Percentiles rank a stretch among this genome's conserved stretches.
These are phyloP conservation scores for Rhizophagus prolifer DNA, from an alignment of 192 early-diverging fungal species.

Conservation along the genomic window DNA sequence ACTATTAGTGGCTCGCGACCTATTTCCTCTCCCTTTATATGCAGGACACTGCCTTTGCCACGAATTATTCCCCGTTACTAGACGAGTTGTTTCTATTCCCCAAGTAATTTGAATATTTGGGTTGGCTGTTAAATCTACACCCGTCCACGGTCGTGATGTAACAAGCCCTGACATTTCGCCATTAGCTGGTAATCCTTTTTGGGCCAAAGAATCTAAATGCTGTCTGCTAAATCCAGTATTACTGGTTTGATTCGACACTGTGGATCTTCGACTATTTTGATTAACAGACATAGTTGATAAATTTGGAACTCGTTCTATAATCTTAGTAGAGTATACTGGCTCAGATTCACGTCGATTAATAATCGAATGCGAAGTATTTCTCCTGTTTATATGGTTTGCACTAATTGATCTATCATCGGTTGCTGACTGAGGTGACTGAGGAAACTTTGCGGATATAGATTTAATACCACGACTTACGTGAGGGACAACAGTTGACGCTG, in stretches of 20 bases:
- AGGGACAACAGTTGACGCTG: neutral
- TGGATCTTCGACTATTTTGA: neutral
- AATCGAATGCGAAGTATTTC: neutral
- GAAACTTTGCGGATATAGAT: neutral
- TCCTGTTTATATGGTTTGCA: neutral
- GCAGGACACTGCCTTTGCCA: no score
- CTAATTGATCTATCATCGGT: neutral
- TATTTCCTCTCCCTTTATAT: neutral
- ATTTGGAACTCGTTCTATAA: neutral
- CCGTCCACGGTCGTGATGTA: neutral
- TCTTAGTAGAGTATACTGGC: neutral
- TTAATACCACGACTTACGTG: neutral
- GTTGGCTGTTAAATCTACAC: neutral
- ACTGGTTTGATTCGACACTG: neutral
- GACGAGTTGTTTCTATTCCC: neutral
- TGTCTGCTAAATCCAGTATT: neutral
- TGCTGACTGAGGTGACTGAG: neutral
- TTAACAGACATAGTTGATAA: neutral
- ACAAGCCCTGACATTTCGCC: neutral
- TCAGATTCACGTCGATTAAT: neutral
- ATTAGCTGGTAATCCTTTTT: no score
- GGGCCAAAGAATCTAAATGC: neutral
- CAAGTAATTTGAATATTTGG: neutral
- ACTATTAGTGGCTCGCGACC: neutral
- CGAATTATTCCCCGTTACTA: neutral